phyloP scores from a whole-genome alignment of 805 yeast genomes.

The Phaffomyces thermotolerans region DNA sequence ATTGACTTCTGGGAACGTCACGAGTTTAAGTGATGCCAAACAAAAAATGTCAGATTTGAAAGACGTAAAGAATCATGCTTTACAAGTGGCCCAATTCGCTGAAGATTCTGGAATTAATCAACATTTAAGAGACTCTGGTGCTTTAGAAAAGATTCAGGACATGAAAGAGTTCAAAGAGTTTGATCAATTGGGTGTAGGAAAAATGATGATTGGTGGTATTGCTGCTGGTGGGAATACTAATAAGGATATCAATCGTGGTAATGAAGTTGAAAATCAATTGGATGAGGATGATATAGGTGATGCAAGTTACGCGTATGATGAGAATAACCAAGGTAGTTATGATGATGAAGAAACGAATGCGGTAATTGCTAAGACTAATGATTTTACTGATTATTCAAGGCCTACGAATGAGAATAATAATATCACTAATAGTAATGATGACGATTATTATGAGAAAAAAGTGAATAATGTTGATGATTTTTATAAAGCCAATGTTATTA shows the following conservation, averaged over 20 bases:
- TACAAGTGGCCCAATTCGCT: neutral
- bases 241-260: neutral
- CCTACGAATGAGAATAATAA: no score
- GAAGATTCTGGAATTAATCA: neutral
- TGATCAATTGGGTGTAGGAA: neutral
- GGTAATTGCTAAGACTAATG: no score
- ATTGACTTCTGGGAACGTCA: neutral
- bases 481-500: conserved; percentile 10
- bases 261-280: neutral
- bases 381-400: no score
- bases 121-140: neutral
- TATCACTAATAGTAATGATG: neutral
- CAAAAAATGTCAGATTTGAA: neutral
- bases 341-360: no score
- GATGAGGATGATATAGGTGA: neutral
- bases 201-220: no score
- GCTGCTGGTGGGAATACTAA: no score
- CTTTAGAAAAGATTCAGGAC: neutral
- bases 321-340: neutral
- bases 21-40: neutral
- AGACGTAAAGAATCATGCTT: neutral
- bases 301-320: neutral
- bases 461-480: conserved; percentile 7
- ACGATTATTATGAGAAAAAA: neutral
- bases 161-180: neutral